phyloP scores from a whole-genome alignment of 139 green algal genomes.

The Mychonastes homosphaera region DNA sequence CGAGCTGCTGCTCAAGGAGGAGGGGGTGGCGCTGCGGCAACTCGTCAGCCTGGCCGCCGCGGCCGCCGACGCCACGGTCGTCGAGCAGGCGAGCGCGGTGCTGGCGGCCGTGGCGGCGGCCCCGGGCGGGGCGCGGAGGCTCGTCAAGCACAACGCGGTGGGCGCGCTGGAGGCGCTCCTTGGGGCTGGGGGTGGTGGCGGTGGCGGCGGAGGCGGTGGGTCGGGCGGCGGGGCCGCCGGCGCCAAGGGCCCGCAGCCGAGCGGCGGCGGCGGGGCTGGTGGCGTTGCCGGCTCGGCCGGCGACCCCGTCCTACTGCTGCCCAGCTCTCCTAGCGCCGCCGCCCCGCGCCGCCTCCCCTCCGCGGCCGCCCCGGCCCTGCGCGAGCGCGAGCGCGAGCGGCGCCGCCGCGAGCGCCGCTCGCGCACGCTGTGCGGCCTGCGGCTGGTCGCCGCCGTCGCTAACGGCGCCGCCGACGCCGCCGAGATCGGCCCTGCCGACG shows the following conservation, averaged over 20 bases:
- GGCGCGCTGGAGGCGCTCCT: conserved; percentile 35
- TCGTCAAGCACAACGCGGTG: conserved; percentile 32
- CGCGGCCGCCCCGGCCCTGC: too few species aligned
- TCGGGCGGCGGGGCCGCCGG: too few species aligned
- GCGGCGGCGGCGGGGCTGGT: too few species aligned
- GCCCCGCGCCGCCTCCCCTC: too few species aligned
- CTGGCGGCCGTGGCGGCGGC: background rate
- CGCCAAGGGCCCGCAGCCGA: too few species aligned
- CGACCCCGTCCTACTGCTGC: background rate
- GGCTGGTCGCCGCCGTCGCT: conserved; percentile 25
- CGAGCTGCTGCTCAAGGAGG: too few species aligned
- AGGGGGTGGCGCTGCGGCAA: background rate
- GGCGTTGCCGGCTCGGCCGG: conserved; percentile 3
- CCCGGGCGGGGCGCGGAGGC: conserved; percentile 12
- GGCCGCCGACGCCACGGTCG: conserved; percentile 58
- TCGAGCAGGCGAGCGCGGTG: conserved; percentile 42
- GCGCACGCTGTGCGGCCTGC: conserved; percentile 27
- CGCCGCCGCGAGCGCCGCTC: background rate
- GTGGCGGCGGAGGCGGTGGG: background rate
- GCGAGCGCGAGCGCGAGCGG: background rate
- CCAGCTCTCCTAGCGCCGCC: too few species aligned
- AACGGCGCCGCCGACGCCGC: conserved; percentile 11
- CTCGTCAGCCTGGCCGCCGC: conserved; percentile 57
- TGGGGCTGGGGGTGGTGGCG: background rate
- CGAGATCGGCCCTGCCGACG: background rate